These are phyloP conservation scores for Phytomonas serpens DNA, from an alignment of 208 protist genomes.

Conservation along the genomic window DNA sequence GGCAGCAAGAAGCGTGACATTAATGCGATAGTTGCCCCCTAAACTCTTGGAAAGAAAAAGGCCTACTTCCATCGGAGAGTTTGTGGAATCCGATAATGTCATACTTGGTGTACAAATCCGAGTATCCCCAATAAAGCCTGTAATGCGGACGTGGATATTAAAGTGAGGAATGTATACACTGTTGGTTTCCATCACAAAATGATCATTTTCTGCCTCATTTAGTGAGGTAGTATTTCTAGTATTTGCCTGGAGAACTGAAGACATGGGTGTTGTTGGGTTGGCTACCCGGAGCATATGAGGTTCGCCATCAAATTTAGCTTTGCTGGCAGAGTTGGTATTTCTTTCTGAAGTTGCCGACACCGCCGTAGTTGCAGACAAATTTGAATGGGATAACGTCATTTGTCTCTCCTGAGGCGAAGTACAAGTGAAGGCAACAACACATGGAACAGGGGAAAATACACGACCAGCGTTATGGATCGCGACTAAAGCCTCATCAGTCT, in stretches of 20 bases:
- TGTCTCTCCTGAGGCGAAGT: slow-evolving; percentile 10
- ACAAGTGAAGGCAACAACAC: slow-evolving; percentile 51
- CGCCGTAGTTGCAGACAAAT: neutral
- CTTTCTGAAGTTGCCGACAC: neutral
- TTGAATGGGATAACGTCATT: neutral
- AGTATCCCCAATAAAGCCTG: slow-evolving; percentile 57
- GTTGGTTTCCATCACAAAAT: slow-evolving; percentile 22
- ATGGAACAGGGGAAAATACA: slow-evolving; percentile 49
- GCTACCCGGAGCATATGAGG: neutral
- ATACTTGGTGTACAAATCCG: slow-evolving; percentile 33
- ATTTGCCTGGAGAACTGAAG: neutral
- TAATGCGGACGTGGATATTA: slow-evolving; percentile 34
- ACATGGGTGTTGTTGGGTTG: neutral
- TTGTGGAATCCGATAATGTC: slow-evolving; percentile 17
- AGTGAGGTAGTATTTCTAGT: neutral
- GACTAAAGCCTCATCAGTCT: slow-evolving; percentile 53
- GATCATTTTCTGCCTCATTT: neutral
- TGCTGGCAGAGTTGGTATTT: neutral
- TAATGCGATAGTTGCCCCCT: slow-evolving; percentile 44
- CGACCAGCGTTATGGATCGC: slow-evolving; percentile 32
- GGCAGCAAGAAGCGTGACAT: slow-evolving; percentile 36
- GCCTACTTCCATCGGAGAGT: slow-evolving; percentile 26
- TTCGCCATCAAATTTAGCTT: neutral
- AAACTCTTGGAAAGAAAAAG: slow-evolving; percentile 47
- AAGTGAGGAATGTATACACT: slow-evolving; percentile 29